Evolutionary conservation across 208 protist genomes (phyloP), one percentile per base, ranked within the genome.

Genomic region (Trypanosoma platydactyli): DNA sequence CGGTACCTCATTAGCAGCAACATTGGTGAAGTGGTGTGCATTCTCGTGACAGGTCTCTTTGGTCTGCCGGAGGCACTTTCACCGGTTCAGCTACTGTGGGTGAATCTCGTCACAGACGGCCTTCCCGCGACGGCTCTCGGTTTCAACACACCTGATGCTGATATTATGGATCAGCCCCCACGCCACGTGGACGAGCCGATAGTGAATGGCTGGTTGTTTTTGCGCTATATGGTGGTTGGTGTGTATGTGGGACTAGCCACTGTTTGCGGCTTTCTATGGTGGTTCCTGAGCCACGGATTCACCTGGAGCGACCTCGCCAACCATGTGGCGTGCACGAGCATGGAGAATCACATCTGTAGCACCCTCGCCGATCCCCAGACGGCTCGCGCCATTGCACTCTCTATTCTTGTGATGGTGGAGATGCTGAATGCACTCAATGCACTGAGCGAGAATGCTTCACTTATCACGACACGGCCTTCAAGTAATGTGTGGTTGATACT

Each of bases 71-170:
- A 97, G 69, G 94, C 89, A 33, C 79, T 99, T 9, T 91, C 92
- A 18, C 97, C 98, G 1, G 96, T 99, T 42, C 97, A 99, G 74
- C 80, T 99, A 18, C 77, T 99, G 44, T 99, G 98, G 96, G 97
- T 99, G 13, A 99, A 99, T 79, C 88, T 99, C 18, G 97, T 99
- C 45, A 99, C 97, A n/a, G 98, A 99, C 73, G 96, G 96, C n/a
- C 86, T 98, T n/a, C 97, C 97, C 11, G 98, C 98, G 49, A 99
- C 94, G 12, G 94, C 97, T 12, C 86, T 99, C 38, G 90, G 91
- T 35, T 98, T 99, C 82, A 95, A 97, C 68, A 81, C 78, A 18
- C 69, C 86, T 0, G 90, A 96, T 51, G 70, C 81, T 11, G 89
- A 97, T 66, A 89, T 96, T 27, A 98, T 98, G 93, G 79, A 90